Evolutionary conservation across 441 rosid species (phyloP), one percentile per base, ranked within the genome.

Genomic region (Croton setiger): DNA sequence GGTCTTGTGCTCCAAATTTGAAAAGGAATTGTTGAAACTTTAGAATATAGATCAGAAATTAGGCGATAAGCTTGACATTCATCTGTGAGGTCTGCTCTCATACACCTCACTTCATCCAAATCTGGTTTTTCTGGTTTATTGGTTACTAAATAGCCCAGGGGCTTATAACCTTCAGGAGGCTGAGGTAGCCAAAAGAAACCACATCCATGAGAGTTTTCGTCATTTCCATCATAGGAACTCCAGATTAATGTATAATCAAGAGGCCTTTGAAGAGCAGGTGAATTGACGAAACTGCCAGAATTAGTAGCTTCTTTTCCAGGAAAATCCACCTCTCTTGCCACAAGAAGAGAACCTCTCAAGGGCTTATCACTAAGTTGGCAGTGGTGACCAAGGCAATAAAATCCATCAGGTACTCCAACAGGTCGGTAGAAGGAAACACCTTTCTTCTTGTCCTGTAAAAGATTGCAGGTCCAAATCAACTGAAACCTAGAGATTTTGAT

Each of bases 141-240:
- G 54, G 96, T 90, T 66, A 91, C 96, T 63, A 91, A 58, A 71
- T 72, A 78, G 15, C 98, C 97, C 70, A 91, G 36, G 15, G 92
- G 60, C 72, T 79, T 86, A 56, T 88, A 89, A 36, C 92, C 96
- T 67, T 84, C 78, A 5, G 95, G 96, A 23, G 96, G 81, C 75
- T 79, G 76, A 3, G 96, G 98, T 47, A 85, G 66, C 98, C 96
- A 89, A 83, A 93, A 86, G 83, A 80, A 89, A 75, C 88, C 92
- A 56, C 77, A 74, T 7, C 78, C 86, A 64, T 68, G 75, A 47
- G 49, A 49, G 44, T 18, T 69, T 53, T 77, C 83, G 54, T 82
- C 80, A 3, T 72, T 71, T 20, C 79, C 81, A 20, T 81, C 87
- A 60, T 83, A 78, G 27, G 84, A 76, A 81, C 95, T 79, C 97